Percentiles rank a stretch among this genome's conserved stretches.
These are phyloP conservation scores for Hericium erinaceus DNA, from an alignment of 768 basidiomycete genomes.

Conservation along the genomic window DNA sequence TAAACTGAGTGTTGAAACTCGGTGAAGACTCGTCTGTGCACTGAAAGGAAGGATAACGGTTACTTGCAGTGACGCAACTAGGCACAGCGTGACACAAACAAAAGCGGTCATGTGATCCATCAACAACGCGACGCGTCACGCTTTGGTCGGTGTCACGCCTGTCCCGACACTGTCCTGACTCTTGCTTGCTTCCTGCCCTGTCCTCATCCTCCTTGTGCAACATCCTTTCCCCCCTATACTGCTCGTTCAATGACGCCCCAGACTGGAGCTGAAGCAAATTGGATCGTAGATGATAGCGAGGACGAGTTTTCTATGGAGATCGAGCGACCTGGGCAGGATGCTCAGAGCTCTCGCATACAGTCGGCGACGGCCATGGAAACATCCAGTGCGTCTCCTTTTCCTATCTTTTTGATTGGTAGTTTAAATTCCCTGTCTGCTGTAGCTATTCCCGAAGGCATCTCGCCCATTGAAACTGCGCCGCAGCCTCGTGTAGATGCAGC, in stretches of 20 bases:
- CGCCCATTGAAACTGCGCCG: constrained; percentile 8
- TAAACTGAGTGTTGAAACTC: too few species aligned
- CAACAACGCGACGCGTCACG: constrained; percentile 3
- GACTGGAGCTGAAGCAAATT: constrained; percentile 1
- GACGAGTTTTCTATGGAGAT: constrained; percentile 6
- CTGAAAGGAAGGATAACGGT: too few species aligned
- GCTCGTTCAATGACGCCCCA: neutral
- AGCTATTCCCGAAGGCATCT: neutral
- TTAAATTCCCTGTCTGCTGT: neutral
- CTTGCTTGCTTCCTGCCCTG: neutral
- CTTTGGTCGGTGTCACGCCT: neutral
- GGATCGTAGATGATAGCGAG: constrained; percentile 14
- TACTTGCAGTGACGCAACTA: too few species aligned
- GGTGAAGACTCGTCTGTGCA: too few species aligned
- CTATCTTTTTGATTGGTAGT: neutral
- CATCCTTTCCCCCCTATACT: neutral
- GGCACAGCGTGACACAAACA: too few species aligned
- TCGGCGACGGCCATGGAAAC: neutral
- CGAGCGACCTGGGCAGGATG: neutral
- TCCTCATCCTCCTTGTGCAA: neutral
- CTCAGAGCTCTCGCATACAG: neutral
- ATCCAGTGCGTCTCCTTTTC: neutral
- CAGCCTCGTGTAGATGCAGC: too few species aligned
- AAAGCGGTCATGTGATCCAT: neutral
- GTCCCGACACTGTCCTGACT: neutral